These are phyloP conservation scores for Calonectria leucothoes DNA, from an alignment of 2,329 filamentous ascomycete species.

Conservation along the genomic window DNA sequence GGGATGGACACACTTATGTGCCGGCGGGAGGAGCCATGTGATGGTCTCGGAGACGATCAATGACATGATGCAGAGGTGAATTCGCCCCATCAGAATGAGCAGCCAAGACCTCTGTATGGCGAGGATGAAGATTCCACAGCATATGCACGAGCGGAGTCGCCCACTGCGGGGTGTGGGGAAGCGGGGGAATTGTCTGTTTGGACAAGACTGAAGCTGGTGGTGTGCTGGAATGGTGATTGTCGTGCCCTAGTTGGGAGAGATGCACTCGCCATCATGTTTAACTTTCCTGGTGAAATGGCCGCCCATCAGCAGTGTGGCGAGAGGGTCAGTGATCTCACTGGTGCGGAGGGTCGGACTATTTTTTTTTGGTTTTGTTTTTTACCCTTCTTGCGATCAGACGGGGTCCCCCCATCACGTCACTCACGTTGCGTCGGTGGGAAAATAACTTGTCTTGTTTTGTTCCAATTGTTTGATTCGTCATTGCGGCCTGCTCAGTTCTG, in stretches of 20 bases:
- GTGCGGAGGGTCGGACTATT: not conserved
- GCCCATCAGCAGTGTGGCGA: not conserved
- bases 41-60: not conserved
- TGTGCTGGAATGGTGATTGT: not conserved
- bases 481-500: not conserved
- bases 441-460: not conserved
- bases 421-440: not conserved
- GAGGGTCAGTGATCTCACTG: not conserved
- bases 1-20: not conserved
- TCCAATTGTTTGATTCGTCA: not conserved
- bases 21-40: not conserved
- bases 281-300: not conserved
- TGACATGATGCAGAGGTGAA: constrained; percentile 8
- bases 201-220: not conserved
- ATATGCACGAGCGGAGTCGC: constrained; percentile 21
- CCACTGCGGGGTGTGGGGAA: constrained; percentile 25
- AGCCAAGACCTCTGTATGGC: not conserved
- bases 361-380: too few relatives aligned
- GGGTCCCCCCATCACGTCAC: not conserved
- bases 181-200: constrained; percentile 1
- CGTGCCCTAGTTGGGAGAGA: not conserved
- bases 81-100: not conserved
- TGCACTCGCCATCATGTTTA: not conserved
- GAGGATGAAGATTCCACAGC: constrained; percentile 8
- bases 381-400: not conserved